Percentiles rank a stretch among this genome's conserved stretches.
These are phyloP conservation scores for Platanthera guangdongensis DNA, from an alignment of 106 monocot genomes.

Conservation along the genomic window DNA sequence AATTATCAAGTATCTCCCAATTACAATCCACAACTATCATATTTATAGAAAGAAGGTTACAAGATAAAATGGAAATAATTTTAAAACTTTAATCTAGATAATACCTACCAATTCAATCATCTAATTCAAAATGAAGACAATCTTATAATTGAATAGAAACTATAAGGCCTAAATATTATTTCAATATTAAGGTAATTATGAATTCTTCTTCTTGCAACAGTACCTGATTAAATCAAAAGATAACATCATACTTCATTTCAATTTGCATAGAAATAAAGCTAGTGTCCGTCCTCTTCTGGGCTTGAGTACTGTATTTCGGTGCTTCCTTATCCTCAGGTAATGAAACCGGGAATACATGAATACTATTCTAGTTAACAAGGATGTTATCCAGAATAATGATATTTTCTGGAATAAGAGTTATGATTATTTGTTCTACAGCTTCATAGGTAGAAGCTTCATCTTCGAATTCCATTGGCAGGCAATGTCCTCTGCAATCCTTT, in stretches of 20 bases:
- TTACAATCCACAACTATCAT: too few species aligned
- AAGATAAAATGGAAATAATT: too few species aligned
- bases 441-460: conserved; percentile 22
- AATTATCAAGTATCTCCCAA: too few species aligned
- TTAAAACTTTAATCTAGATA: too few species aligned
- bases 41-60: too few species aligned
- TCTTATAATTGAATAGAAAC: too few species aligned
- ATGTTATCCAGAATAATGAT: neutral
- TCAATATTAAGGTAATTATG: too few species aligned
- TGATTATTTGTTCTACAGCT: neutral
- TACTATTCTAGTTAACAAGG: neutral
- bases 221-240: neutral
- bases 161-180: too few species aligned
- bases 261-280: neutral
- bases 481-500: conserved; percentile 52
- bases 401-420: neutral
- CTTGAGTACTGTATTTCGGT: neutral
- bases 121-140: too few species aligned
- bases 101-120: too few species aligned
- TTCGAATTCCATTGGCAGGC: conserved; percentile 40
- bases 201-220: too few species aligned
- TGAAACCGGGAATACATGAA: neutral
- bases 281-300: neutral
- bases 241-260: neutral
- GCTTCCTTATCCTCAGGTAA: neutral